Percentiles rank a stretch among this genome's conserved stretches.
These are phyloP conservation scores for Lojkania enalia DNA, from an alignment of 2,329 filamentous ascomycete species.

Conservation along the genomic window DNA sequence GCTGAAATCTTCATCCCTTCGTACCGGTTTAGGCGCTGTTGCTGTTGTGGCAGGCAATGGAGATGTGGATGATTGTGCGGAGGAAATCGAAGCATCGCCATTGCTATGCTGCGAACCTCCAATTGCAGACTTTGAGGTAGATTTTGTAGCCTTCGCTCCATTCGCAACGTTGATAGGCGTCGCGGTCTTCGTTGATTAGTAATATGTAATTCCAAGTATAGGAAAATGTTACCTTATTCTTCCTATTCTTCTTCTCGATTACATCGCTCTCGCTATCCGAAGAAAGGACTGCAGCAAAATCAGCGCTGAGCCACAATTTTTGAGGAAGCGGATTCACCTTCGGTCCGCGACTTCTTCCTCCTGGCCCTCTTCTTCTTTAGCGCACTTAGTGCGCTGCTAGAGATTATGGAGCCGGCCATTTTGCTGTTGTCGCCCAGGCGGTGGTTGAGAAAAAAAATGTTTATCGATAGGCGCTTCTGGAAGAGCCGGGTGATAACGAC, in stretches of 20 bases:
- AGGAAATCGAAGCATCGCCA: not conserved
- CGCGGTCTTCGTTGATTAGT: too few species aligned
- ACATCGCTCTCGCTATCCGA: constrained; percentile 37
- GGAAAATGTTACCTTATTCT: constrained; percentile 1
- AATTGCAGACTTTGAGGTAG: constrained; percentile 3
- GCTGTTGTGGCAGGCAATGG: not conserved
- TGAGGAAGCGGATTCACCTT: constrained; percentile 18
- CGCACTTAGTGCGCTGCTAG: constrained; percentile 3
- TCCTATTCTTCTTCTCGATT: constrained; percentile 16
- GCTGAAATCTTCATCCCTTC: constrained; percentile 53
- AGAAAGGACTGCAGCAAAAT: constrained; percentile 24
- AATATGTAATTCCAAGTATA: too few species aligned
- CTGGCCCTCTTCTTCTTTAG: constrained; percentile 32
- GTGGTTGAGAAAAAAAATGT: too few species aligned
- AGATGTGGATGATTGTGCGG: constrained; percentile 1
- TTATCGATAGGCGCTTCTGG: too few species aligned
- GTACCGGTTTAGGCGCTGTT: not conserved
- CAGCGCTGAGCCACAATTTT: constrained; percentile 3
- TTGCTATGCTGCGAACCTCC: too few species aligned
- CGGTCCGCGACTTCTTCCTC: constrained; percentile 37
- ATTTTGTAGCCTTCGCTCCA: not conserved
- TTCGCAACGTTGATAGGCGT: not conserved
- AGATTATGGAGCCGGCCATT: not conserved
- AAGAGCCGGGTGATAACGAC: too few species aligned
- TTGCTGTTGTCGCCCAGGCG: not conserved